Percentiles rank a stretch among this genome's conserved stretches.
These are phyloP conservation scores for Rhipidocladum racemiflorum DNA, from an alignment of 176 grass and related monocot species.

Conservation along the genomic window DNA sequence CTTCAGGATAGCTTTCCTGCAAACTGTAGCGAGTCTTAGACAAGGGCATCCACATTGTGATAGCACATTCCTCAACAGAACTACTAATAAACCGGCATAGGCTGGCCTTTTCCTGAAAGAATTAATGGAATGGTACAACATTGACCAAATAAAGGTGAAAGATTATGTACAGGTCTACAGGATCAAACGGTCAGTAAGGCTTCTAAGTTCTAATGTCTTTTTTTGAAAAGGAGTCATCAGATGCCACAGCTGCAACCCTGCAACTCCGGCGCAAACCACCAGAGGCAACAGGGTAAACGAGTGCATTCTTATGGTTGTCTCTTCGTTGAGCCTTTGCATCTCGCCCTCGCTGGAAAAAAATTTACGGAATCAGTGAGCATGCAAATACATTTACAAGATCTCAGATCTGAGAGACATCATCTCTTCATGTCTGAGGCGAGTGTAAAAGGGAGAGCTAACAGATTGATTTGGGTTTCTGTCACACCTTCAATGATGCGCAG, in stretches of 20 bases:
- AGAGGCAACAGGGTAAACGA: slow-evolving; percentile 47
- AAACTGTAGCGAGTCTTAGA: background rate
- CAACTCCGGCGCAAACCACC: slow-evolving; percentile 46
- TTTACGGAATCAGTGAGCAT: background rate
- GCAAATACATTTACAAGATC: background rate
- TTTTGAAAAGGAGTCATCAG: slow-evolving; percentile 52
- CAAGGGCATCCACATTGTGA: background rate
- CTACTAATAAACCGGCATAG: background rate
- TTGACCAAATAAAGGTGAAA: background rate
- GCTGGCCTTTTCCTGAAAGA: background rate
- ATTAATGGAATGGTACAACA: background rate
- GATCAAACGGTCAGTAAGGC: background rate
- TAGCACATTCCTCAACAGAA: background rate
- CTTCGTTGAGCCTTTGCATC: slow-evolving; percentile 43
- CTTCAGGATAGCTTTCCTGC: background rate
- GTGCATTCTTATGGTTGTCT: slow-evolving; percentile 42
- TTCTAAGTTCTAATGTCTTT: slow-evolving; percentile 27
- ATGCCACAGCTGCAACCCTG: slow-evolving; percentile 53
- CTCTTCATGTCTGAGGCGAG: slow-evolving; percentile 56
- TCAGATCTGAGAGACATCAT: slow-evolving; percentile 39
- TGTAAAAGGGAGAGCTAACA: too few species aligned
- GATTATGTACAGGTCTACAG: background rate
- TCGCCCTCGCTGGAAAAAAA: slow-evolving; percentile 41
- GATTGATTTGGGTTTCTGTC: too few species aligned
- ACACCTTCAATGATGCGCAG: too few species aligned